Evolutionary conservation across 345 rosid species (phyloP), one percentile per base, ranked within the genome.

Genomic region (Raphanus sativus): DNA sequence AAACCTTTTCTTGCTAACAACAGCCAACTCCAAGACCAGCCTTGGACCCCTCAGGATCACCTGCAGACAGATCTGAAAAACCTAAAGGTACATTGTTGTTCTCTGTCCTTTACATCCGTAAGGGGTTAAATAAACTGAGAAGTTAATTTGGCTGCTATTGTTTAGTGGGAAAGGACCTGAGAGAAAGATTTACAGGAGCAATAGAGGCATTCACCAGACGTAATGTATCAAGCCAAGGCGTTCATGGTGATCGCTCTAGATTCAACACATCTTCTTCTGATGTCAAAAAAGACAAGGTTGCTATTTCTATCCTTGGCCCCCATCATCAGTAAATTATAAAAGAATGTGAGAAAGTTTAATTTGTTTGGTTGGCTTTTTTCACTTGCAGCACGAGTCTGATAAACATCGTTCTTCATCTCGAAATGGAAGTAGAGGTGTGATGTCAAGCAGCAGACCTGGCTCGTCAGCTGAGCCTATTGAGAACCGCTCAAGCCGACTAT

Each of bases 391-490:
- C 4, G 97, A 94, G 75, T 81, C 83, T 33, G 97, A 89, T 68
- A 91, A 80, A 78, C 79, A 75, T 64, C 89, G 80, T 26, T 74
- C 86, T 70, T 83, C 89, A 9, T 85, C 93, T 24, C 89, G 93
- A 62, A 88, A 86, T 75, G 94, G 87, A 50, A 92, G 88, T 85
- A 89, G 89, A 79, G 93, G 88, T 55, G 78, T 90, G 0, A 16
- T 81, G 45, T 82, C 90, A 61, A 78, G 85, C 85, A 89, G 87
- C 81, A 76, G 88, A 55, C 94, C 90, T 9, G 81, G 86, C 84
- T 87, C 96, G 32, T 92, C 94, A 11, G 96, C 88, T 16, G 98
- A 89, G 77, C 94, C 88, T 7, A 86, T 82, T 48, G 94, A 92
- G 56, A 86, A 66, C 70, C 81, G 94, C 12, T 80, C 96, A 56